Evolutionary conservation across 2,329 filamentous ascomycete species (phyloP).

Genomic region (Trichoderma asperellum): DNA sequence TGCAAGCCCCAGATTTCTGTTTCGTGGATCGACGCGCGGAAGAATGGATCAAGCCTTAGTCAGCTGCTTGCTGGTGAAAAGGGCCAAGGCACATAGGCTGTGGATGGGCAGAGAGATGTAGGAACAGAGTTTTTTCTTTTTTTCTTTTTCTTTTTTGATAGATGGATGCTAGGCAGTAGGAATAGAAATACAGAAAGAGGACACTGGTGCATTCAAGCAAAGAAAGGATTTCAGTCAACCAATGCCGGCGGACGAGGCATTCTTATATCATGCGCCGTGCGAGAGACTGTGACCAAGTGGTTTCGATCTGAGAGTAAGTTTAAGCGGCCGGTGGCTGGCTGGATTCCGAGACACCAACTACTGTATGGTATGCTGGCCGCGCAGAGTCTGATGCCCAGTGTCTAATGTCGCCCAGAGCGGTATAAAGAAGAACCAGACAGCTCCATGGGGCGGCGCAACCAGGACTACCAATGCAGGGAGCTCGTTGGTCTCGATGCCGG

Average conservation of each 20-base stretch:
- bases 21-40: neutral
- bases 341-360: neutral
- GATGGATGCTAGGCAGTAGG: neutral
- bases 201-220: neutral
- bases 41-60: neutral
- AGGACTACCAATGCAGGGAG: constrained; percentile 4
- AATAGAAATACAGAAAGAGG: neutral
- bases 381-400: neutral
- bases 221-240: neutral
- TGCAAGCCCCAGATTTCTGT: neutral
- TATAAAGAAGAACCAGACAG: neutral
- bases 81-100: neutral
- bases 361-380: neutral
- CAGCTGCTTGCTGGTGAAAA: neutral
- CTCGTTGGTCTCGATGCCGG: constrained; percentile 1
- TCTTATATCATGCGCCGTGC: neutral
- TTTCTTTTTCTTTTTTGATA: neutral
- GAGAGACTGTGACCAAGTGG: neutral
- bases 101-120: neutral
- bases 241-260: neutral
- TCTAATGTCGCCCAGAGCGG: constrained; percentile 1
- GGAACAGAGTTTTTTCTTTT: neutral
- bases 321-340: constrained; percentile 1
- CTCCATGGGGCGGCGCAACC: neutral
- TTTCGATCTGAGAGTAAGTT: neutral